Base-by-base conservation (phyloP, 495 filamentous ascomycete species). In the Trichoderma virens region DNA sequence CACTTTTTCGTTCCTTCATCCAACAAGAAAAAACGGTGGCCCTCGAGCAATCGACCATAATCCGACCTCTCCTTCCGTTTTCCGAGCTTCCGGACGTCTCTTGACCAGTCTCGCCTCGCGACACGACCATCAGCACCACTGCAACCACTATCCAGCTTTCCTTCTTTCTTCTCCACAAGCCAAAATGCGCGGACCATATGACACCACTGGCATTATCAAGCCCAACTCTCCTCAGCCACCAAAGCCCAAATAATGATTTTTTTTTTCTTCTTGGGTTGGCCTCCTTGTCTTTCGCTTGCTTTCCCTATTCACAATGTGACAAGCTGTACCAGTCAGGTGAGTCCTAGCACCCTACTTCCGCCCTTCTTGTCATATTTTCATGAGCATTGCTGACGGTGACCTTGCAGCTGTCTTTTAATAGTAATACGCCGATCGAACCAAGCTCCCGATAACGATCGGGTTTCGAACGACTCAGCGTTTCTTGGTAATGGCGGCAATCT, bases 161-260 rank as follows among this genome's bases (percentile, higher is more conserved):
- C 7, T 27, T 43, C 20, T 28, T 28, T 30, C 6, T 28, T 56
- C 23, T 4, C n/a, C 59, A 30, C 16, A 61, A 61, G 31, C 14
- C 59, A 61, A 61, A n/a, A 61, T 61, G 59, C 31, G 59, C 31
- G 59, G 59, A 13, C 59, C 59, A 9, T 61, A 61, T 14, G 59
- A 61, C 35, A 61, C 59, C 59, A 61, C 59, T 34, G 59, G 59
- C 35, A 39, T 61, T 9, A 27, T 61, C 31, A 61, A 61, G 59
- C 59, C 59, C 59, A 61, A 38, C 59, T 34, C 31, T 34, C 59
- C 59, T 27, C 31, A 61, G 59, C 59, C 59, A 14, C 59, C 59
- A 30, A 56, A 56, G 59, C 59, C 59, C 31, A 61, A 61, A 61
- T 61, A 39, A 61, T 25, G 31, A 14, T 54, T 6, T 54, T 27